Evolutionary conservation across 1,284 basidiomycete species (phyloP).

Genomic region (Apiotrichum mycotoxinovorans): DNA sequence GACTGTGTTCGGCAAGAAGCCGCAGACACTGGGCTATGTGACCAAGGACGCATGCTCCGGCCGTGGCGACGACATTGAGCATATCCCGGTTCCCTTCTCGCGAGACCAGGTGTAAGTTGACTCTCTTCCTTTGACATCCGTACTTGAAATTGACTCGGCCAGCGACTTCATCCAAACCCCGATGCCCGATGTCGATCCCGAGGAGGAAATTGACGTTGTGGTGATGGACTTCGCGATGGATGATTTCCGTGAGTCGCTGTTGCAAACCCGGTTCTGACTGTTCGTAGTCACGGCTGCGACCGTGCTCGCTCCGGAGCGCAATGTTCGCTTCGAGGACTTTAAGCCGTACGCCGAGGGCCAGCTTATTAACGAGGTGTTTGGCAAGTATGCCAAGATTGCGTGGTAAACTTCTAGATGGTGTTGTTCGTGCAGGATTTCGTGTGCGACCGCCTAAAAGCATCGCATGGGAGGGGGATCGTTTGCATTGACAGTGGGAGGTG

Average conservation of each 20-base stretch:
- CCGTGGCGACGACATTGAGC: constrained; percentile 47
- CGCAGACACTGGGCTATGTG: constrained; percentile 42
- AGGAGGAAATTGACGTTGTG: constrained; percentile 42
- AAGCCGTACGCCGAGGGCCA: constrained; percentile 41
- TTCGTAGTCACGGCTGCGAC: constrained; percentile 39
- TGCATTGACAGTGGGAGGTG: too few relatives aligned
- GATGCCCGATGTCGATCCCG: constrained; percentile 35
- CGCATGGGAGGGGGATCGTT: neutral
- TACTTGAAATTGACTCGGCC: neutral
- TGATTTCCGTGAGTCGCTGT: constrained; percentile 40
- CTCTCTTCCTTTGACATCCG: too few relatives aligned
- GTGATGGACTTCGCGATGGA: constrained; percentile 48
- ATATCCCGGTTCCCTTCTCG: constrained; percentile 36
- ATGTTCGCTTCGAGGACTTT: constrained; percentile 30
- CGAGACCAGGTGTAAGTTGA: constrained; percentile 15
- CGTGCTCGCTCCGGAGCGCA: constrained; percentile 31
- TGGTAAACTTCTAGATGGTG: too few relatives aligned
- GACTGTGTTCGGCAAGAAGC: constrained; percentile 12
- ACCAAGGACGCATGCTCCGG: constrained; percentile 44
- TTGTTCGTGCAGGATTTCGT: too few relatives aligned
- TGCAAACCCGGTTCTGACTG: neutral
- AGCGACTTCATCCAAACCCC: constrained; percentile 45
- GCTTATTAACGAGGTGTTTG: constrained; percentile 41
- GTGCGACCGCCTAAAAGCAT: too few relatives aligned
- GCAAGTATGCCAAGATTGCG: constrained; percentile 38